These are phyloP conservation scores for Calonectria ilicicola DNA, from an alignment of 2,329 filamentous ascomycete species.

Conservation along the genomic window DNA sequence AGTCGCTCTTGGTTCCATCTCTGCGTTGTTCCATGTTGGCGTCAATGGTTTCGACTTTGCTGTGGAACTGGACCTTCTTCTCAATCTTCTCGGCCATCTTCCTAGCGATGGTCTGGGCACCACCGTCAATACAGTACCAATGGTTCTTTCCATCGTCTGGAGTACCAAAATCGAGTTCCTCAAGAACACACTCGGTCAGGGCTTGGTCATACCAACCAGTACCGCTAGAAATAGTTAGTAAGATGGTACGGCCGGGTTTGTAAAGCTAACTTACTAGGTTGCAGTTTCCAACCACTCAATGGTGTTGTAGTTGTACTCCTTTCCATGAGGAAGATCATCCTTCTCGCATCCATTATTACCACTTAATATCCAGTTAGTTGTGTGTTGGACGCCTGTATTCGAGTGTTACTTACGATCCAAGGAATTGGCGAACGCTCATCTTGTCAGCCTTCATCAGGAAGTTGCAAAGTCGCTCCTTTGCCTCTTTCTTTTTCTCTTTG, in stretches of 20 bases:
- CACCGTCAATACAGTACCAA: conserved; percentile 38
- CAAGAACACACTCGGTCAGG: conserved; percentile 29
- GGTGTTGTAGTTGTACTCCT: conserved; percentile 32
- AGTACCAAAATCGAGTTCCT: conserved; percentile 34
- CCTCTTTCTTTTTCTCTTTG: not conserved
- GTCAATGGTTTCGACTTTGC: conserved; percentile 26
- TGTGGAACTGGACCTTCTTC: conserved; percentile 22
- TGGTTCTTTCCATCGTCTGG: not conserved
- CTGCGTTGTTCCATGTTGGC: not conserved
- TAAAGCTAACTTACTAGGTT: conserved; percentile 24
- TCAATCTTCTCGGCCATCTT: conserved; percentile 26
- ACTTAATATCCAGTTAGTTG: not conserved
- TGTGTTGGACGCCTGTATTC: not conserved
- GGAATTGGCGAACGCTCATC: conserved; percentile 34
- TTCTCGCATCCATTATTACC: not conserved
- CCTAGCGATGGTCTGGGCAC: conserved; percentile 24
- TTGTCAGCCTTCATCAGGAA: conserved; percentile 30
- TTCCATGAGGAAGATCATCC: not conserved
- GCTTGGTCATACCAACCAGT: conserved; percentile 40
- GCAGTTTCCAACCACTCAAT: conserved; percentile 39
- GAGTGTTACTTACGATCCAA: conserved; percentile 28
- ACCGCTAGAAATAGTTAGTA: conserved; percentile 4
- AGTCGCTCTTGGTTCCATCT: not conserved
- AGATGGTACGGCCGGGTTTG: accelerated
- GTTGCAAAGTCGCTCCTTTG: conserved; percentile 7